Base-by-base conservation (phyloP, 31 red algal genomes). In the Porphyra umbilicalis region DNA sequence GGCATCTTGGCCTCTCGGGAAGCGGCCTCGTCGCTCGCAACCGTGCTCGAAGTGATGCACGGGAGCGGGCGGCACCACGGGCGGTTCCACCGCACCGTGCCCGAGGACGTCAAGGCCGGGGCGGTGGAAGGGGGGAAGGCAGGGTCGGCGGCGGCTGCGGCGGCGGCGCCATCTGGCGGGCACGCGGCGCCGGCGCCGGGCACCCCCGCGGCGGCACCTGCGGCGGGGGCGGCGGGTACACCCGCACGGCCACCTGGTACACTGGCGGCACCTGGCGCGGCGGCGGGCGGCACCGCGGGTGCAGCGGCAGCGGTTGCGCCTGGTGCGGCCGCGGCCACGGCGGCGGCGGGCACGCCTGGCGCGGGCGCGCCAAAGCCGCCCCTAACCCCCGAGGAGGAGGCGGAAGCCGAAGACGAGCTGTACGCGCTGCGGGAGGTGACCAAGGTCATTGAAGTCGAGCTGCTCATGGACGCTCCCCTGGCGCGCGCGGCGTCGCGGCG, bases 401-500 rank as follows among this genome's bases (percentile, higher is more conserved):
- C 57, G 0, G 57, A 71, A 29, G 57, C 57, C 1, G 57, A 71
- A 7, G 57, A 71, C 57, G 57, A 71, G 57, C 57, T 71, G 11
- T 71, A 71, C 57, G 79, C 76, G 35, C 80, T 94, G 29, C 82
- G 83, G 18, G 87, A 89, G 29, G 81, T 90, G 6, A 81, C 85
- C 35, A 10, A 88, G 9, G 85, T 89, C n/a, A 75, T 96, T 39
- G 79, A 80, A 6, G 38, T 82, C 31, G 88, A 96, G 13, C 35
- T 96, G 4, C 29, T 81, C 0, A 83, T 82, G 67, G 86, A 87
- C 16, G 90, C 88, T 30, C 35, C 71, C 0, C 82, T 57, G 31
- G 89, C 90, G 35, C 75, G 94, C 25, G 86, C 83, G 34, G 84
- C 81, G 32, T 88, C 89, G n/a, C 40, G 87, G 85, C 32, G 86